A percentile compares a stretch with the other conserved stretches of the same genome.
Conservation (phyloP, 83 land plant genomes). For the Picea abies region DNA sequence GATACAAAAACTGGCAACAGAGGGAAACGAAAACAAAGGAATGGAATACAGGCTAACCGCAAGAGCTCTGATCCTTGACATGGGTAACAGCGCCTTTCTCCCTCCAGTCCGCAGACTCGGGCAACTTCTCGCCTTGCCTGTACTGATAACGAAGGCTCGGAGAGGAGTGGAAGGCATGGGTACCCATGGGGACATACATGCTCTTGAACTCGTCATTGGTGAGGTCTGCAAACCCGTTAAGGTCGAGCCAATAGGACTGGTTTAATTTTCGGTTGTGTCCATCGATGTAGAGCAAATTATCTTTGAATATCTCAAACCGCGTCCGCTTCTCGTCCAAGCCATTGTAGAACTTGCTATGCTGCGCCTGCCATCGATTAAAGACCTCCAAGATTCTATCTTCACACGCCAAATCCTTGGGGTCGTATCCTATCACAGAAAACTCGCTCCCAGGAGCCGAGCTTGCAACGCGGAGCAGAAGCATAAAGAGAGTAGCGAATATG, state of each 20-base stretch:
- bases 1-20: too few species aligned
- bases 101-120: slow-evolving; percentile 62
- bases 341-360: slow-evolving; percentile 15
- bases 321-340: slow-evolving; percentile 27
- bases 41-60: slow-evolving; percentile 16
- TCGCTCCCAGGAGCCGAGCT: neutral
- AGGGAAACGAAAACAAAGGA: too few species aligned
- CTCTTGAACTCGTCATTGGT: slow-evolving; percentile 73
- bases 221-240: slow-evolving; percentile 71
- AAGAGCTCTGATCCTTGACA: slow-evolving; percentile 69
- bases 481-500: too few species aligned
- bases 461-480: neutral
- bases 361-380: slow-evolving; percentile 15
- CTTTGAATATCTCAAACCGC: slow-evolving; percentile 17
- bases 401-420: slow-evolving; percentile 14
- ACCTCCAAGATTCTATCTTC: slow-evolving; percentile 12
- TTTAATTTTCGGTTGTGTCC: too few species aligned
- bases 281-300: too few species aligned
- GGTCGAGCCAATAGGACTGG: slow-evolving; percentile 44
- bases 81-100: slow-evolving; percentile 52
- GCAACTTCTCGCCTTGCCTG: slow-evolving; percentile 27
- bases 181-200: slow-evolving; percentile 25
- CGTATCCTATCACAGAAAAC: slow-evolving; percentile 16
- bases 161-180: neutral
- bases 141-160: slow-evolving; percentile 23